A percentile compares a stretch with the other conserved stretches of the same genome.
These are phyloP conservation scores for Cinnamomum micranthum DNA, from an alignment of 164 flowering plant species.

Conservation along the genomic window DNA sequence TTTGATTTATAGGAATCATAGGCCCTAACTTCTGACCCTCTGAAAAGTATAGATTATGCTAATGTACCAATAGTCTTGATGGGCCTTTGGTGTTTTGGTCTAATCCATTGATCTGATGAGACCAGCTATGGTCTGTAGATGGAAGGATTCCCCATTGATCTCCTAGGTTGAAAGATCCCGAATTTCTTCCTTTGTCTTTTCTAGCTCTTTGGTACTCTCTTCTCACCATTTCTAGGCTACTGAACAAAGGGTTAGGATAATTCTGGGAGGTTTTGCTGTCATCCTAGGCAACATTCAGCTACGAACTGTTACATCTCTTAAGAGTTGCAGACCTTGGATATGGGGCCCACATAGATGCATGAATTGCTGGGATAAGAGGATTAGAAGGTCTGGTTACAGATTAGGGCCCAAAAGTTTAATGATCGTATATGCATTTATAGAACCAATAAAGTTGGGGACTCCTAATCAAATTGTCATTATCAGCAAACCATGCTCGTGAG, in stretches of 20 bases:
- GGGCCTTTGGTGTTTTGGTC: too few relatives aligned
- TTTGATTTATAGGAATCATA: not conserved
- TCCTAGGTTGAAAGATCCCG: not conserved
- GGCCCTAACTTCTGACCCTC: too few relatives aligned
- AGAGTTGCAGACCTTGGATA: too few relatives aligned
- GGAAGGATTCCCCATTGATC: not conserved
- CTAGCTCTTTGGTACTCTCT: not conserved
- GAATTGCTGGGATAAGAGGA: too few relatives aligned
- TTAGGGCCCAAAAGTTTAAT: not conserved
- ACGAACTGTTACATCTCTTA: too few relatives aligned
- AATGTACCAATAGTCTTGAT: too few relatives aligned
- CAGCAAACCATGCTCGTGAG: too few relatives aligned
- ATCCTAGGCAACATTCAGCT: not conserved
- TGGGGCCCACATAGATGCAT: too few relatives aligned
- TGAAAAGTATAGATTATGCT: too few relatives aligned
- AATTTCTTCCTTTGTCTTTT: too few relatives aligned
- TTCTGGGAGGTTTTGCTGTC: not conserved
- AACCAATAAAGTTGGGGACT: not conserved
- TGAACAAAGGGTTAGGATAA: not conserved
- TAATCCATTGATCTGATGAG: too few relatives aligned
- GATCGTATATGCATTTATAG: not conserved
- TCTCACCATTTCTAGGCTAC: not conserved
- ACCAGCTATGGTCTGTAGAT: not conserved
- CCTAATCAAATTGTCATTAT: not conserved
- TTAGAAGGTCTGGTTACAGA: too few relatives aligned